Percentiles rank a stretch among this genome's conserved stretches.
Evolutionary conservation across 2,329 filamentous ascomycete genomes (phyloP).

Genomic region (Fusarium stilboides): DNA sequence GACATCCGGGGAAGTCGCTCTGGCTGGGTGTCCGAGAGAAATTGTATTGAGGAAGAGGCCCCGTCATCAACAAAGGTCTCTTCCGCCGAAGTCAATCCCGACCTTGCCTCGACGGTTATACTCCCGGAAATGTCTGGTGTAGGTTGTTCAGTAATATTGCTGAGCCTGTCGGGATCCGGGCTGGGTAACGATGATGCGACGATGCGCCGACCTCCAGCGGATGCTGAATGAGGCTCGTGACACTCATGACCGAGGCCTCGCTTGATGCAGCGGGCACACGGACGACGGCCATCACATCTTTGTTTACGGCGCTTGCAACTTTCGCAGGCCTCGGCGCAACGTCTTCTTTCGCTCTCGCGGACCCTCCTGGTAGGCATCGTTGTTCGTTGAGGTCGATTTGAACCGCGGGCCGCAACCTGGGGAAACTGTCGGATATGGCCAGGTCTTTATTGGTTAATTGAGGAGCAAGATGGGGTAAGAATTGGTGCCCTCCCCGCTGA

Average conservation of each 20-base stretch:
- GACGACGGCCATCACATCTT: slow-evolving; percentile 45
- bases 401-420: slow-evolving; percentile 36
- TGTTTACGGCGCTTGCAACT: slow-evolving; percentile 49
- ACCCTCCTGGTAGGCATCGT: slow-evolving; percentile 48
- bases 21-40: slow-evolving; percentile 46
- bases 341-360: slow-evolving; percentile 45
- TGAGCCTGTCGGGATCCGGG: slow-evolving; percentile 47
- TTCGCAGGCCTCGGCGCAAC: slow-evolving; percentile 48
- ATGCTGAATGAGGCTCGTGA: slow-evolving; percentile 26
- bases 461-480: slow-evolving; percentile 14
- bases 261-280: slow-evolving; percentile 47
- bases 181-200: slow-evolving; percentile 47
- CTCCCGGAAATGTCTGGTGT: slow-evolving; percentile 28
- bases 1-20: slow-evolving; percentile 50
- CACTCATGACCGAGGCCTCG: slow-evolving; percentile 45
- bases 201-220: slow-evolving; percentile 24
- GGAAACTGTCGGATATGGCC: slow-evolving; percentile 39
- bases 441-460: slow-evolving; percentile 38
- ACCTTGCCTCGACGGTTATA: slow-evolving; percentile 23
- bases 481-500: slow-evolving; percentile 9
- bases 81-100: slow-evolving; percentile 23
- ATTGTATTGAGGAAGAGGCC: slow-evolving; percentile 38
- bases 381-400: slow-evolving; percentile 16
- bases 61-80: slow-evolving; percentile 25
- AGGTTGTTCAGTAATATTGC: slow-evolving; percentile 32